A percentile compares a stretch with the other conserved stretches of the same genome.
These are phyloP conservation scores for Diversispora eburnea DNA, from an alignment of 192 early-diverging fungal species.

Conservation along the genomic window DNA sequence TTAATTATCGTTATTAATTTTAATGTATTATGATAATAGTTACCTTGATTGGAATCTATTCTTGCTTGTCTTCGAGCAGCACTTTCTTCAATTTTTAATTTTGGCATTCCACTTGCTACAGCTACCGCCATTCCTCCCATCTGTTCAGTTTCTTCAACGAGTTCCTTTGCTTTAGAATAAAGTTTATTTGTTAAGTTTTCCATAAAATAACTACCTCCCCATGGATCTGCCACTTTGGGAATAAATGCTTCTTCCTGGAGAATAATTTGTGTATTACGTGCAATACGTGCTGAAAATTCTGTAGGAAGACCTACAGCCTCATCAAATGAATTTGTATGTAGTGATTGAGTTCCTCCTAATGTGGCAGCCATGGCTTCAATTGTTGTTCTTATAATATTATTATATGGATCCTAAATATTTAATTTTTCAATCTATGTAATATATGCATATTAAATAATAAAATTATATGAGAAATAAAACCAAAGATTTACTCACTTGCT, in stretches of 20 bases:
- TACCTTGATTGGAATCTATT: constrained; percentile 83
- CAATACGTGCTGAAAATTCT: constrained; percentile 80
- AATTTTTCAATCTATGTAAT: not conserved
- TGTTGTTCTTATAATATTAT: constrained; percentile 85
- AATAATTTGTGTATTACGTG: constrained; percentile 88
- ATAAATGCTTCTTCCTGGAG: constrained; percentile 85
- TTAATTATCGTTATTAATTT: not conserved
- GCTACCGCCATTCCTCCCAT: constrained; percentile 93
- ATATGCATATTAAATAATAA: not conserved
- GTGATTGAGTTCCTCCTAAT: constrained; percentile 85
- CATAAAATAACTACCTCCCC: constrained; percentile 94
- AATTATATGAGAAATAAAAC: not conserved
- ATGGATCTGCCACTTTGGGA: constrained; percentile 86
- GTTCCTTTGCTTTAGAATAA: constrained; percentile 61
- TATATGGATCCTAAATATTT: constrained; percentile 69
- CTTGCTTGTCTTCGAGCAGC: constrained; percentile 85
- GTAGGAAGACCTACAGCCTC: constrained; percentile 88
- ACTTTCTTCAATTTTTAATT: constrained; percentile 82
- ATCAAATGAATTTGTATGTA: constrained; percentile 90
- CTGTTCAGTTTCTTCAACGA: constrained; percentile 76
- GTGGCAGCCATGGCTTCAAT: constrained; percentile 92
- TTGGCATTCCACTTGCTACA: constrained; percentile 84
- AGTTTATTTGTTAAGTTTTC: constrained; percentile 82
- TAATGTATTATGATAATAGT: not conserved
- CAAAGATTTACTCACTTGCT: constrained; percentile 53